Percentiles rank a stretch among this genome's conserved stretches.
Conservation (phyloP, 331 rosid species). For the Quercus phellos region DNA sequence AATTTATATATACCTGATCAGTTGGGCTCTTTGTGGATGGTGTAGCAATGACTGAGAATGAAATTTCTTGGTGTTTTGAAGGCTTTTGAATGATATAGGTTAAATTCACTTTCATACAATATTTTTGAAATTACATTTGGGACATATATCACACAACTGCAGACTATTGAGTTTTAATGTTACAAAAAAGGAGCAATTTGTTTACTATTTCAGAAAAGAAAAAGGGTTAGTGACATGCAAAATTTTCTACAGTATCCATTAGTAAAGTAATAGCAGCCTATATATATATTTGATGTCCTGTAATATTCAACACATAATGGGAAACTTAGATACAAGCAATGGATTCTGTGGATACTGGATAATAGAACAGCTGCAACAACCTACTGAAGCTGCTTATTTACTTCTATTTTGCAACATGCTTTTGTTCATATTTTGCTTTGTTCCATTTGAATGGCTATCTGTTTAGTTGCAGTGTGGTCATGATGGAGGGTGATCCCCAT, state of each 20-base stretch:
- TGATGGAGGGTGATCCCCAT: conserved; percentile 86
- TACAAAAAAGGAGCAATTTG: not conserved
- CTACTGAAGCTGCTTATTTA: conserved; percentile 5
- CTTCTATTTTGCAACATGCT: conserved; percentile 1
- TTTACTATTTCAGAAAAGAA: not conserved
- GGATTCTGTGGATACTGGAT: not conserved
- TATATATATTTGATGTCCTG: not conserved
- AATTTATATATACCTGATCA: not conserved
- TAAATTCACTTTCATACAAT: not conserved
- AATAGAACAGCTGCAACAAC: not conserved
- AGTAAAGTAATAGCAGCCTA: not conserved
- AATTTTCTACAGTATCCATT: not conserved
- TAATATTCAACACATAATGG: not conserved
- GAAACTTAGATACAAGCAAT: not conserved
- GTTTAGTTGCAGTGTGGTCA: conserved; percentile 49
- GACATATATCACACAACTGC: not conserved
- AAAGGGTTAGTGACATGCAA: not conserved
- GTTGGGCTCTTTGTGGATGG: not conserved
- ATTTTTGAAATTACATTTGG: not conserved
- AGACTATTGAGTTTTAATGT: not conserved
- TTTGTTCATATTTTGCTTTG: conserved; percentile 1
- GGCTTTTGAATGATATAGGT: not conserved
- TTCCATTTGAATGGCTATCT: conserved; percentile 5
- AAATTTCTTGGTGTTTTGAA: not conserved
- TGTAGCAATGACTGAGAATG: conserved; percentile 1